These are phyloP conservation scores for Tricholoma sp. DNA, from an alignment of 768 basidiomycete genomes.

Conservation along the genomic window DNA sequence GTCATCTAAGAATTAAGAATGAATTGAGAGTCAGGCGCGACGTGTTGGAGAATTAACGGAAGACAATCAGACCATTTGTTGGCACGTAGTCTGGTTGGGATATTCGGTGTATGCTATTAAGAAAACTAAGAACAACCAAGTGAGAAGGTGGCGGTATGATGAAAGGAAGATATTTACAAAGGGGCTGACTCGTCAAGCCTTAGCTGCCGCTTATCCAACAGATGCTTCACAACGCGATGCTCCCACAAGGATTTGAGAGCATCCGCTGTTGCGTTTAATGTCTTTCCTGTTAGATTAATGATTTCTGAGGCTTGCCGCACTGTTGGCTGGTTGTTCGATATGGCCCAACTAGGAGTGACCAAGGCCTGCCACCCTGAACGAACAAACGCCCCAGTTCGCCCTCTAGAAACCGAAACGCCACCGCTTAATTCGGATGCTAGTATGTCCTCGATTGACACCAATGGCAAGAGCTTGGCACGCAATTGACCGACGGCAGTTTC, in stretches of 20 bases:
- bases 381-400: constrained; percentile 58
- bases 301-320: constrained; percentile 32
- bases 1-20: constrained; percentile 50
- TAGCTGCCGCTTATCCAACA: constrained; percentile 54
- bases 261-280: constrained; percentile 41
- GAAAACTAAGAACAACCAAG: constrained; percentile 44
- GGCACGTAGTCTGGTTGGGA: constrained; percentile 67
- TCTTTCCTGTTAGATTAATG: constrained; percentile 50
- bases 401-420: constrained; percentile 57
- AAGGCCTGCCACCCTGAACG: constrained; percentile 70
- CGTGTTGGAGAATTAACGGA: background rate
- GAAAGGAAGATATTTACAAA: constrained; percentile 47
- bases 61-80: constrained; percentile 46
- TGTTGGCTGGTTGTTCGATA: constrained; percentile 33
- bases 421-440: constrained; percentile 65
- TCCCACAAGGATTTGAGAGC: constrained; percentile 65
- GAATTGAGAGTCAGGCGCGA: background rate
- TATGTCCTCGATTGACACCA: constrained; percentile 62
- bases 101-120: constrained; percentile 61
- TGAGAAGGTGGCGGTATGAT: background rate
- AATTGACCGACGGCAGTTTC: constrained; percentile 43
- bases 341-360: constrained; percentile 36
- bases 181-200: constrained; percentile 70
- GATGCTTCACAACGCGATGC: constrained; percentile 57
- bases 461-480: constrained; percentile 52